Evolutionary conservation across 257 asterid genomes (phyloP).

Genomic region (Catharanthus roseus): DNA sequence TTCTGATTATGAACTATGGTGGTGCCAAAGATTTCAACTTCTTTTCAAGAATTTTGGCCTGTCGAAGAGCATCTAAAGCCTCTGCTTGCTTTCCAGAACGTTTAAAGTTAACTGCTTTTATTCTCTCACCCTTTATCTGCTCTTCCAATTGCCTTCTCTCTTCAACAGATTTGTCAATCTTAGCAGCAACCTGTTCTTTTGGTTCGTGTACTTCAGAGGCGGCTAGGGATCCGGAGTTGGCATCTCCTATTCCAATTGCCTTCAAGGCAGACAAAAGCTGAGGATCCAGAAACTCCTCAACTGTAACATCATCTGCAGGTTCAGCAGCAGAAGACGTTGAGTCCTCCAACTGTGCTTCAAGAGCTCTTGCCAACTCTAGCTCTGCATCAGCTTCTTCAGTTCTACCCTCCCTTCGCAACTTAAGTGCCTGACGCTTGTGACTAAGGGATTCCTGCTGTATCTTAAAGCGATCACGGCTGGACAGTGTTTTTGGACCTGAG

Average conservation of each 20-base stretch:
- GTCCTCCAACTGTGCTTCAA: constrained; percentile 64
- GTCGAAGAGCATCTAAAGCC: constrained; percentile 72
- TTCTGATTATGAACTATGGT: constrained; percentile 15
- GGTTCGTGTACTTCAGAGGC: constrained; percentile 30
- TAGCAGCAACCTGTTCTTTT: constrained; percentile 16
- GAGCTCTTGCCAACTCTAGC: constrained; percentile 65
- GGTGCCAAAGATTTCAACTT: constrained; percentile 58
- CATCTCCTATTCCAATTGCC: constrained; percentile 57
- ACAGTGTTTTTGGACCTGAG: constrained; percentile 52
- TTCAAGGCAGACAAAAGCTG: constrained; percentile 78
- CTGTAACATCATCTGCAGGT: constrained; percentile 38
- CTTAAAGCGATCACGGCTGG: constrained; percentile 73
- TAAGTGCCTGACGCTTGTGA: constrained; percentile 78
- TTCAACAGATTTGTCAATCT: constrained; percentile 19
- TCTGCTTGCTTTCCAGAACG: constrained; percentile 84
- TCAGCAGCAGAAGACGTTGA: constrained; percentile 24
- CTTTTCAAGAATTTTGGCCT: constrained; percentile 73
- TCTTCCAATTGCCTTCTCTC: constrained; percentile 60
- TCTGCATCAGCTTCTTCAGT: constrained; percentile 79
- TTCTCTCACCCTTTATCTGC: constrained; percentile 66
- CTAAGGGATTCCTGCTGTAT: constrained; percentile 76
- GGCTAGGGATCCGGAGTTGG: constrained; percentile 21
- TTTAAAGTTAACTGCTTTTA: constrained; percentile 72
- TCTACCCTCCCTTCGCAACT: constrained; percentile 82
- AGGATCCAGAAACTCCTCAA: constrained; percentile 90